Conservation (phyloP, 2,329 filamentous ascomycete genomes). For the Fusarium phyllophilum region DNA sequence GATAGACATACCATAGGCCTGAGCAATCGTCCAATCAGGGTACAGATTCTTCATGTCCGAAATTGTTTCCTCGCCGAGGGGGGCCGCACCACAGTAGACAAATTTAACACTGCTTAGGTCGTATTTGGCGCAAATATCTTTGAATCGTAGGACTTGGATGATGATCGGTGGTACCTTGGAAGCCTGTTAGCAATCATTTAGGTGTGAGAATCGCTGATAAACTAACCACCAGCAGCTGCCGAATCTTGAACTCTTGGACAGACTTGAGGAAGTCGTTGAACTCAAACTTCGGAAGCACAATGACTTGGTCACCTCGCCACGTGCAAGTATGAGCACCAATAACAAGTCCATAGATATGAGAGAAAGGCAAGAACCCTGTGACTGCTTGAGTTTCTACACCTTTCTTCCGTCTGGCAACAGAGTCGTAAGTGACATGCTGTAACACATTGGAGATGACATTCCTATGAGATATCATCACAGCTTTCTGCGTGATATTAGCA, state of each 20-base stretch:
- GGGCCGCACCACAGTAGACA: constrained; percentile 64
- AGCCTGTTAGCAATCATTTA: fast-evolving
- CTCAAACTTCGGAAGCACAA: constrained; percentile 83
- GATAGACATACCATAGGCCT: constrained; percentile 74
- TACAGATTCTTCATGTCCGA: constrained; percentile 69
- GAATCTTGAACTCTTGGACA: constrained; percentile 14
- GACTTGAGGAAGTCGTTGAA: constrained; percentile 65
- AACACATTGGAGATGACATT: constrained; percentile 83
- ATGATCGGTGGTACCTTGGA: constrained; percentile 14
- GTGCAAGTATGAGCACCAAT: constrained; percentile 73
- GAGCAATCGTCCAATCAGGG: constrained; percentile 72
- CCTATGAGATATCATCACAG: constrained; percentile 82
- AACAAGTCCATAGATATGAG: constrained; percentile 83
- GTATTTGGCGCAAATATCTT: constrained; percentile 16
- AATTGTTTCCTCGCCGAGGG: constrained; percentile 75
- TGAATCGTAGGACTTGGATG: constrained; percentile 10
- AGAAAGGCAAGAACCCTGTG: constrained; percentile 78
- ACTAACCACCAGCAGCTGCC: constrained; percentile 19
- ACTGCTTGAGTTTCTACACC: constrained; percentile 55
- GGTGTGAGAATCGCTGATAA: fast-evolving
- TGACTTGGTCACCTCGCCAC: constrained; percentile 77
- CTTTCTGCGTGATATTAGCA: constrained; percentile 65
- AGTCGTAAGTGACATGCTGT: constrained; percentile 63
- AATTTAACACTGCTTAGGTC: constrained; percentile 18
- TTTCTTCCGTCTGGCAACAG: constrained; percentile 47